phyloP scores from a whole-genome alignment of 1,284 basidiomycete species.

The Fistulinella cinereoalba region DNA sequence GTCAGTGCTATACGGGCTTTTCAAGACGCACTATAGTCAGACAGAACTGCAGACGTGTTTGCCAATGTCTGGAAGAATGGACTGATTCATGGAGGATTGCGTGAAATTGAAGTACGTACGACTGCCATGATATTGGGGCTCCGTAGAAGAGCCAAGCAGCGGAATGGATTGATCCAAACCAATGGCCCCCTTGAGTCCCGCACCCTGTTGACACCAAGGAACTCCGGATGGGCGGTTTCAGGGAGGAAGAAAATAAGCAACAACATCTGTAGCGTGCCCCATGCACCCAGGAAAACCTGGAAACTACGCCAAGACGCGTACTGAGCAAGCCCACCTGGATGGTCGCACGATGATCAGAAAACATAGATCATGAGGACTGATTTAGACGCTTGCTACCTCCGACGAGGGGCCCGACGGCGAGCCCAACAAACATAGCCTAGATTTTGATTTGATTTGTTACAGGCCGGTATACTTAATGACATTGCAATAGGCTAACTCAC shows the following conservation, averaged over 20 bases:
- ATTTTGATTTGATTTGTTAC: too few relatives aligned
- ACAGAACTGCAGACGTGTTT: constrained; percentile 38
- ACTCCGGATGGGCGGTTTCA: constrained; percentile 62
- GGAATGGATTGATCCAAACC: constrained; percentile 61
- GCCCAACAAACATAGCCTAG: constrained; percentile 44
- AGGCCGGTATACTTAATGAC: too few relatives aligned
- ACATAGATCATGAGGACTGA: neutral
- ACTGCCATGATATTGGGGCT: constrained; percentile 58
- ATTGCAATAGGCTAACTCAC: constrained; percentile 26
- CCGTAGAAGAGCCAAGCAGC: constrained; percentile 48
- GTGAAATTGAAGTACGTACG: constrained; percentile 38
- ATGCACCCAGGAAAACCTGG: constrained; percentile 50
- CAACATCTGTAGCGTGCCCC: constrained; percentile 44
- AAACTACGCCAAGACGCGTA: constrained; percentile 70
- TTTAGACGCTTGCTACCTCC: constrained; percentile 35
- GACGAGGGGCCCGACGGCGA: constrained; percentile 42
- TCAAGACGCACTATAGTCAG: constrained; percentile 42
- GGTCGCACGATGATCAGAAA: neutral
- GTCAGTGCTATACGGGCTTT: neutral
- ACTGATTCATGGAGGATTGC: neutral
- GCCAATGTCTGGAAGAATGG: constrained; percentile 39
- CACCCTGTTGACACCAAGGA: constrained; percentile 44
- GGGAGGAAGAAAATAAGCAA: constrained; percentile 56
- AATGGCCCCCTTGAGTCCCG: constrained; percentile 36
- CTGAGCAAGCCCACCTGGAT: constrained; percentile 43